Evolutionary conservation across 805 yeast species (phyloP), one percentile per base, ranked within the genome.

Genomic region (Candida sithepensis): DNA sequence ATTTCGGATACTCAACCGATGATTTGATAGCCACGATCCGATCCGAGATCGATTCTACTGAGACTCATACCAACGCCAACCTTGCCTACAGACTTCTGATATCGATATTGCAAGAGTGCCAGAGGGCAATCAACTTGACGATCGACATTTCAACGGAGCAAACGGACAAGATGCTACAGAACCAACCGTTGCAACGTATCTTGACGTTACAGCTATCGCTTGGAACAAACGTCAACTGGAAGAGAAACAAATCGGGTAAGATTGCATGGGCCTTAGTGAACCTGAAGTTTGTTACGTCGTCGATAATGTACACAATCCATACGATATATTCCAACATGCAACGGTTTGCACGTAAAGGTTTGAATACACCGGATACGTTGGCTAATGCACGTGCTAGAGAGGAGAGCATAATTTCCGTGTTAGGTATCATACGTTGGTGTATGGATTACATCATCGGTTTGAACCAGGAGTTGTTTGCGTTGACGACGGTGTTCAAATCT

Each of bases 341-440:
- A 44, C 63, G 79, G 41, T 69, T 84, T 43, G 76, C 77, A 47
- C 81, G 81, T 55, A 81, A 80, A 54, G 78, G 77, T 34, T 71
- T 65, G 13, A 74, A 75, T 4, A 60, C 70, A 2, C 73, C 75
- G 33, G 85, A 82, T 50, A 71, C 71, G 18, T 60, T 65, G 9
- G 56, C 59, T 5, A 66, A 67, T 41, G 63, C 72, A 44, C 49
- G 58, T 57, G 51, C 78, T 59, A 71, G 89, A 54, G 84, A 83
- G 33, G 90, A 85, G 55, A 73, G 81, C 51, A 73, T 85, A 3
- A 70, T 83, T 55, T 73, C 81, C 16, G 70, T 82, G 10, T 65
- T 88, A n/a, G 97, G 97, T 0, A 79, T 85, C 36, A 80, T 86
- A 8, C 79, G 88, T 57, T 92, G 97, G 97, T 77, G 88, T 54